phyloP scores from a whole-genome alignment of 2,329 filamentous ascomycete species.

The Colletotrichum sp. region DNA sequence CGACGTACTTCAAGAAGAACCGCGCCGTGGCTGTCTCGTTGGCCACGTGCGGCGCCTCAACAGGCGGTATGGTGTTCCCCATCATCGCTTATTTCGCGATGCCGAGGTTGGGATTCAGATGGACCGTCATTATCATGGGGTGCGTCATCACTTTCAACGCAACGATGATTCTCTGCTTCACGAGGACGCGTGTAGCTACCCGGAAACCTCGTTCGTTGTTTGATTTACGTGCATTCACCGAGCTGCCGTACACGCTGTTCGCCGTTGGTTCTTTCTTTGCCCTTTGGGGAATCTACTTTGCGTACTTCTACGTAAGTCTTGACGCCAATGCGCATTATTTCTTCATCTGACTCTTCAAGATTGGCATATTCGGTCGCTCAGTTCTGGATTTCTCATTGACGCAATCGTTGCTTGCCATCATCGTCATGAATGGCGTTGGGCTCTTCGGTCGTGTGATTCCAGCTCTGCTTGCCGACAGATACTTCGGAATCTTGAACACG shows the following conservation, averaged over 20 bases:
- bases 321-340: rapidly evolving
- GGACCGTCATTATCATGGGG: too few relatives aligned
- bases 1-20: too few relatives aligned
- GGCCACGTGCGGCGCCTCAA: too few relatives aligned
- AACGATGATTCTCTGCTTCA: neutral
- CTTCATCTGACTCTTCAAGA: neutral
- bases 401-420: neutral
- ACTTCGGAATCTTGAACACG: neutral
- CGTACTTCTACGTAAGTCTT: neutral
- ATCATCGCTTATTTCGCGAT: too few relatives aligned
- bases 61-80: too few relatives aligned
- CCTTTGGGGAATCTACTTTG: neutral
- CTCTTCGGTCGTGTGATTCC: neutral
- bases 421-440: neutral
- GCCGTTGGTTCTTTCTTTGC: neutral
- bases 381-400: neutral
- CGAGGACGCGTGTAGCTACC: neutral
- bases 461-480: neutral
- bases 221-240: neutral
- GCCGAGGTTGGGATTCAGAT: too few relatives aligned
- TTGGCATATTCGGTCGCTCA: neutral
- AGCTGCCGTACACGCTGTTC: neutral
- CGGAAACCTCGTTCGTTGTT: neutral
- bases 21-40: too few relatives aligned
- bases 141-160: too few relatives aligned